phyloP scores from a whole-genome alignment of 257 asterid species.

The Plectranthus barbatus region DNA sequence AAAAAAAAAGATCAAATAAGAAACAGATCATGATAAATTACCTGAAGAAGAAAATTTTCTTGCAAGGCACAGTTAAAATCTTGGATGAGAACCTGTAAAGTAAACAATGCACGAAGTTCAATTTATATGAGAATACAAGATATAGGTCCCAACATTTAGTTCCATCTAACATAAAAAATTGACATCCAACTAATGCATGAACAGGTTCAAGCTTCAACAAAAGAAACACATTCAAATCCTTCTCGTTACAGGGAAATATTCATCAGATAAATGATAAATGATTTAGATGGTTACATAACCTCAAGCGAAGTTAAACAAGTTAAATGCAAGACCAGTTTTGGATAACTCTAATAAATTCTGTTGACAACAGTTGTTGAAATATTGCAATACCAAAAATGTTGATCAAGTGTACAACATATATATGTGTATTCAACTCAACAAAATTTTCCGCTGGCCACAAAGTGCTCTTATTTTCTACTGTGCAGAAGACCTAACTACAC shows the following conservation, averaged over 20 bases:
- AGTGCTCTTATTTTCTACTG: background rate
- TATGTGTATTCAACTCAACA: background rate
- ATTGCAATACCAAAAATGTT: background rate
- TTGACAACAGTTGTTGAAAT: background rate
- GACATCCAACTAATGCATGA: background rate
- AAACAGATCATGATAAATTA: slow-evolving; percentile 20
- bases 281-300: background rate
- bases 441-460: background rate
- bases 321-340: background rate
- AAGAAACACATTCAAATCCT: too few species aligned
- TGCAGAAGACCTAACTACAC: background rate
- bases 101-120: slow-evolving; percentile 1
- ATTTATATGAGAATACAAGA: background rate
- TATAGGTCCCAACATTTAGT: background rate
- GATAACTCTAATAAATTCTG: background rate
- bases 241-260: background rate
- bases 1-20: background rate
- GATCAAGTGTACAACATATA: background rate
- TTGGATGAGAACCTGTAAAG: slow-evolving; percentile 70
- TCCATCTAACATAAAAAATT: slow-evolving; percentile 1
- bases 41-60: slow-evolving; percentile 97
- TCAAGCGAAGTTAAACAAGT: background rate
- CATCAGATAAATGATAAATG: background rate
- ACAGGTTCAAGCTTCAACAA: background rate
- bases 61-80: slow-evolving; percentile 97